Evolutionary conservation across 169 alveolate genomes (phyloP), one percentile per base, ranked within the genome.

Genomic region (Plasmodium fragile): DNA sequence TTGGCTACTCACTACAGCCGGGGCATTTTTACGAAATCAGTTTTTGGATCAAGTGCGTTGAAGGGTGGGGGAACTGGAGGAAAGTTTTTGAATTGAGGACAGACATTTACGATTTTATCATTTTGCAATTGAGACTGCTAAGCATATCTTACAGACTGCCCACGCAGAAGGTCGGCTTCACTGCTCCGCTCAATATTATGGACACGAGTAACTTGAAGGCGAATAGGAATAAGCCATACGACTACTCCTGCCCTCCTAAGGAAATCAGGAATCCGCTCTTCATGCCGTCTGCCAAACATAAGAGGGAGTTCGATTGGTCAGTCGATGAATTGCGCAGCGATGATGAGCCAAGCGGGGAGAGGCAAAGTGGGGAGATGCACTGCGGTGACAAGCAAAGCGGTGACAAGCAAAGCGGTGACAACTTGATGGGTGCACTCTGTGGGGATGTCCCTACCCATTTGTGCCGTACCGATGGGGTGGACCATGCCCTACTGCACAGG

Each of bases 61-160:
- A 96, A 82, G 93, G 97, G 18, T 96, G 98, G 98, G 97, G 96
- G 1, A 96, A 96, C 41, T 96, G 98, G 98, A 93, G 95, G 80
- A 89, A 96, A 28, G 95, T 96, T 2, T 95, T 92, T 83, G 97
- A 89, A 80, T 83, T 96, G n/a, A 71, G 95, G 72, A 87, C 96
- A 25, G 97, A 96, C 75, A 73, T 96, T 30, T 85, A 94, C 92
- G 97, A 96, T 90, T 80, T 95, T 72, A 94, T 94, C 11, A 81
- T 96, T 77, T 53, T 95, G 75, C 94, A 93, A 80, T 93, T 96
- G 82, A 91, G 95, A 79, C 77, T 94, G 69, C 73, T 92, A 72
- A 94, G 95, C 52, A 94, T 96, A 65, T 78, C 95, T 7, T 96
- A 96, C 82, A 34, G 82, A 32, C 55, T 95, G 25, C 98, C 98